phyloP scores from a whole-genome alignment of 306 rosid species.

The Datisca glomerata region DNA sequence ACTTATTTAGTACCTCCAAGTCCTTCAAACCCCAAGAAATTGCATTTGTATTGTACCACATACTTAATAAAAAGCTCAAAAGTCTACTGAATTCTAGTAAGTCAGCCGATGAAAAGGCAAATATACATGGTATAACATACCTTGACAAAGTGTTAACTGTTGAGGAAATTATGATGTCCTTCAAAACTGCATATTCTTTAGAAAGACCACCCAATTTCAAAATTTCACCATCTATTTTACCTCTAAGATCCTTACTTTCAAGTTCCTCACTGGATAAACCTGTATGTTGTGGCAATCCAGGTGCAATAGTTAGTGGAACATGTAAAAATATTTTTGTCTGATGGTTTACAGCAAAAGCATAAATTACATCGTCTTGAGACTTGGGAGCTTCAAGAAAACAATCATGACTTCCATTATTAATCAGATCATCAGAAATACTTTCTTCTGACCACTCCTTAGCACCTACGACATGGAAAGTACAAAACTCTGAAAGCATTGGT shows the following conservation, averaged over 20 bases:
- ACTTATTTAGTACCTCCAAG: no score
- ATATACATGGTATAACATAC: constrained; percentile 47
- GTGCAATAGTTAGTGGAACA: constrained; percentile 31
- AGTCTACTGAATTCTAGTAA: no score
- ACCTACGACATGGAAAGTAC: constrained; percentile 40
- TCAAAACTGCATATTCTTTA: constrained; percentile 55
- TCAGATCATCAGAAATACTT: constrained; percentile 16
- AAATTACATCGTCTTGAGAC: constrained; percentile 13
- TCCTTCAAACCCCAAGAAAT: no score
- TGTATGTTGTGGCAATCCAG: constrained; percentile 23
- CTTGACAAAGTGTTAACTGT: constrained; percentile 46
- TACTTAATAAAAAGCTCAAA: no score
- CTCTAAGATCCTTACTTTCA: constrained; percentile 19
- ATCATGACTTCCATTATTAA: constrained; percentile 15
- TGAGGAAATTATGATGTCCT: constrained; percentile 49
- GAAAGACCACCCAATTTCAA: constrained; percentile 74
- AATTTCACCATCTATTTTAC: constrained; percentile 13
- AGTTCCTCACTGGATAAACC: constrained; percentile 23
- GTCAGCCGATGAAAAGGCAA: no score
- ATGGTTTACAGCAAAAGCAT: constrained; percentile 37
- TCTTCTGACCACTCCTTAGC: constrained; percentile 26
- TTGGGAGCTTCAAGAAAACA: constrained; percentile 24
- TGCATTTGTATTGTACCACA: no score
- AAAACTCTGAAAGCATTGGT: constrained; percentile 46
- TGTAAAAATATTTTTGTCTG: constrained; percentile 47